Evolutionary conservation across 2,329 filamentous ascomycete genomes (phyloP), one percentile per base, ranked within the genome.

Genomic region (Microcera coccophila): DNA sequence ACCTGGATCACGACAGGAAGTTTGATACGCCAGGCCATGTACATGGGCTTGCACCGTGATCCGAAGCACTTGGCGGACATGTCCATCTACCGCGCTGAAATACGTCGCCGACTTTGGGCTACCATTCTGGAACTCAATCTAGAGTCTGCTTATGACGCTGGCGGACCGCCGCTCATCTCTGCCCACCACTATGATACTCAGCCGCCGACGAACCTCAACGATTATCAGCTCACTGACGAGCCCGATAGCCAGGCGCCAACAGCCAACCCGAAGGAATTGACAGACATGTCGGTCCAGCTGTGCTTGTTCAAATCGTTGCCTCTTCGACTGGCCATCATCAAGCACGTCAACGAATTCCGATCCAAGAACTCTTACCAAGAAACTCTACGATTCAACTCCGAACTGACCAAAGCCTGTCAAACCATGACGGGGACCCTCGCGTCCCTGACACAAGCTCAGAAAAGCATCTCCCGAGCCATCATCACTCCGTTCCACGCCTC

Each of bases 11-110:
- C 71, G 2, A 64, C 70, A 0, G 78, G 78, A 1, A 60, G 65
- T 1, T 47, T 81, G 10, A 45, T 79, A n/a, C 66, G 78, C 10
- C 71, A 69, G 7, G 79, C 77, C 39, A 73, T 82, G 55, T 70
- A 70, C 41, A 79, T 81, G 69, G 78, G 79, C 3, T 63, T 81
- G 5, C 77, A 82, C 54, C 70, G 75, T 2, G 79, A 82, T 42
- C 78, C 79, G 0, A 66, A 63, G 21, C 62, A 69, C 43, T 68
- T 80, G 4, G 65, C 68, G 5, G 65, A 67, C 16, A 73, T 76
- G 66, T 67, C 72, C 2, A 53, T 62, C 1, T 68, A 75, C 26
- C 65, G 69, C 16, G 66, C 70, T 1, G 79, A 82, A 58, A 70
- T 81, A 58, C 69, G 78, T 2, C 65, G 78, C 4, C 66, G 78